Base-by-base conservation (phyloP, 1,139 yeast genomes). In the Nadsonia starkeyi-henricii region DNA sequence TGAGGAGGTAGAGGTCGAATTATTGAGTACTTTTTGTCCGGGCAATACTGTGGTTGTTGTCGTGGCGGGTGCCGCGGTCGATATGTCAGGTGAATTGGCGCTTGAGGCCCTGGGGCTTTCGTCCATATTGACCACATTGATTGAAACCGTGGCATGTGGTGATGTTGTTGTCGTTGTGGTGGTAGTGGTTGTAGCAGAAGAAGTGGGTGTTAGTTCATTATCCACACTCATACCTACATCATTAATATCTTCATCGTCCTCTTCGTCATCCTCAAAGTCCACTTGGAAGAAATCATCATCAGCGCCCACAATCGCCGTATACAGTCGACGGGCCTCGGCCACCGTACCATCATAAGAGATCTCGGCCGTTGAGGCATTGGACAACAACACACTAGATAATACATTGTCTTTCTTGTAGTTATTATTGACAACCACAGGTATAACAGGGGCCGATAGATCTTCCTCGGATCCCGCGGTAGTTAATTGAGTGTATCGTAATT, bases 231-330 rank as follows among this genome's bases (percentile, higher is more conserved):
- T 41, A 41, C 15, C 42, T 18, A 9, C 43, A 47, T 39, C 52
- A 52, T 47, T 42, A 44, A 43, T 43, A 47, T 47, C 17, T 37
- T 36, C 30, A 41, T 30, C 41, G 41, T 57, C 64, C 41, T 81
- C 91, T 48, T 85, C 95, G 20, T 88, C 96, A 62, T 89, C 97
- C 65, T 89, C 97, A 61, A 89, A 89, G 65, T 89, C 97, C 37
- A 89, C 86, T 64, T 86, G 96, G 60, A 89, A 89, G 66, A 89
- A 89, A 64, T 89, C 97, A 57, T 89, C 97, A 61, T 85, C 94
- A 3, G 94, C 77, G 2, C 97, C 97, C 3, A 93, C 93, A 53
- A 89, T 78, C 52, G 75, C 72, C 51, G 78, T 79, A 62, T 85
- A 91, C 43, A 89, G 63, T 21, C 76, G 69, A 59, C 79, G 81